Conservation (phyloP, 805 yeast species). For the Metschnikowia anglica region DNA sequence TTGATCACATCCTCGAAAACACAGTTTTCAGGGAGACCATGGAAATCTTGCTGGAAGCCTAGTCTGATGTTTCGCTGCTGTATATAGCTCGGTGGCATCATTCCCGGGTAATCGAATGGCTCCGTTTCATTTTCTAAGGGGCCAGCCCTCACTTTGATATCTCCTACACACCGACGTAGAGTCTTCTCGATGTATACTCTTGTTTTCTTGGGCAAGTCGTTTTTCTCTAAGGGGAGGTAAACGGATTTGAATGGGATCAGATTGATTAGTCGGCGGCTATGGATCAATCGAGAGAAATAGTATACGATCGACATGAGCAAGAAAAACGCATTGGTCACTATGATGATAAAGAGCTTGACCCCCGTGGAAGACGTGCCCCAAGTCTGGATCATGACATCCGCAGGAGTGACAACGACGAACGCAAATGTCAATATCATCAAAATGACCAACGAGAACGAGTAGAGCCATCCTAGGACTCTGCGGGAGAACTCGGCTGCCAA, state of each 20-base stretch:
- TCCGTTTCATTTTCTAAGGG: constrained; percentile 30
- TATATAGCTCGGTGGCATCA: constrained; percentile 42
- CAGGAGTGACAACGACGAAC: constrained; percentile 68
- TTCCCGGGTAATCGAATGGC: constrained; percentile 38
- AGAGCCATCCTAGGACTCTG: constrained; percentile 40
- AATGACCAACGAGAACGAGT: constrained; percentile 44
- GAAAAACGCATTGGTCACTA: constrained; percentile 65
- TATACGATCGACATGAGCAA: constrained; percentile 49
- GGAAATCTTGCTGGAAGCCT: constrained; percentile 23
- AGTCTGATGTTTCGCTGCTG: constrained; percentile 30
- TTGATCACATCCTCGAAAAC: constrained; percentile 57
- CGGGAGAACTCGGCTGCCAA: constrained; percentile 21
- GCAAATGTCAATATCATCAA: constrained; percentile 44
- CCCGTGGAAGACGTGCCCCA: constrained; percentile 58
- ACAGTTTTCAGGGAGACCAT: constrained; percentile 29
- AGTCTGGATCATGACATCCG: constrained; percentile 70
- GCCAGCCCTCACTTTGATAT: constrained; percentile 35
- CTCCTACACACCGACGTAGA: constrained; percentile 29
- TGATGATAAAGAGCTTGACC: constrained; percentile 76
- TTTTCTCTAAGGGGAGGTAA: constrained; percentile 62
- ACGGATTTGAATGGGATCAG: constrained; percentile 67
- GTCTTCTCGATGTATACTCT: constrained; percentile 26
- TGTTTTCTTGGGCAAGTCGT: constrained; percentile 44
- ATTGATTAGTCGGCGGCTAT: constrained; percentile 55
- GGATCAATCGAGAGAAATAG: constrained; percentile 58